Conservation (phyloP, 1,284 basidiomycete genomes). For the Cryptococcus floricola region DNA sequence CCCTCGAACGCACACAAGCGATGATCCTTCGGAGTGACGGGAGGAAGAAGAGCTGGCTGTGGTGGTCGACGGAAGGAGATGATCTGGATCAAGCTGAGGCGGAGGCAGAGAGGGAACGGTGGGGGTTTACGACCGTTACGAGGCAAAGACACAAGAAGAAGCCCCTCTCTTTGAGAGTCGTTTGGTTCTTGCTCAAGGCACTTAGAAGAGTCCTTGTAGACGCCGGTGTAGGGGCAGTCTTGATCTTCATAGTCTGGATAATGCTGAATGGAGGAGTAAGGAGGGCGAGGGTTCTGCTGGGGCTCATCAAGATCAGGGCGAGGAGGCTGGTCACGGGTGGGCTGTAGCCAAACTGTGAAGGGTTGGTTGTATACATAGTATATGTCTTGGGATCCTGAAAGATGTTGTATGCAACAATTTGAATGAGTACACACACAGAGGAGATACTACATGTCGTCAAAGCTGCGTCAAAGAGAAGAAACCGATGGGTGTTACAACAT, state of each 20-base stretch:
- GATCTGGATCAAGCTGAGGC: constrained; percentile 38
- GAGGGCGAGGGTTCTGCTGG: constrained; percentile 16
- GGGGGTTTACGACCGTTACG: constrained; percentile 16
- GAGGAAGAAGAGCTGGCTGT: constrained; percentile 32
- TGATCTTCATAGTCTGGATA: constrained; percentile 24
- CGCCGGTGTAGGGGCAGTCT: constrained; percentile 27
- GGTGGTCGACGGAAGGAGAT: constrained; percentile 28
- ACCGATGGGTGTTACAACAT: no score
- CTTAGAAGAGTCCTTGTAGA: constrained; percentile 37
- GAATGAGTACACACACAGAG: no score
- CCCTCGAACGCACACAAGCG: constrained; percentile 57
- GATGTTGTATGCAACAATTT: not conserved
- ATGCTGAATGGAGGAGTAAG: constrained; percentile 35
- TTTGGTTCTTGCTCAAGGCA: constrained; percentile 32
- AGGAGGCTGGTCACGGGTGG: constrained; percentile 12
- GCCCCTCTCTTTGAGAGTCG: constrained; percentile 27
- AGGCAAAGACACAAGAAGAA: constrained; percentile 17
- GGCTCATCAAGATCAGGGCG: constrained; percentile 7
- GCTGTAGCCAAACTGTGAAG: not conserved
- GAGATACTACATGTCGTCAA: no score
- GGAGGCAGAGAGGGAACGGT: constrained; percentile 16
- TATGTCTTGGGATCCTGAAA: not conserved
- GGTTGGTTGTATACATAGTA: constrained; percentile 1
- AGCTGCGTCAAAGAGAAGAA: no score
- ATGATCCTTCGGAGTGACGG: constrained; percentile 32